phyloP scores from a whole-genome alignment of 2,329 filamentous ascomycete species.

The Aspergillus transmontanensis region DNA sequence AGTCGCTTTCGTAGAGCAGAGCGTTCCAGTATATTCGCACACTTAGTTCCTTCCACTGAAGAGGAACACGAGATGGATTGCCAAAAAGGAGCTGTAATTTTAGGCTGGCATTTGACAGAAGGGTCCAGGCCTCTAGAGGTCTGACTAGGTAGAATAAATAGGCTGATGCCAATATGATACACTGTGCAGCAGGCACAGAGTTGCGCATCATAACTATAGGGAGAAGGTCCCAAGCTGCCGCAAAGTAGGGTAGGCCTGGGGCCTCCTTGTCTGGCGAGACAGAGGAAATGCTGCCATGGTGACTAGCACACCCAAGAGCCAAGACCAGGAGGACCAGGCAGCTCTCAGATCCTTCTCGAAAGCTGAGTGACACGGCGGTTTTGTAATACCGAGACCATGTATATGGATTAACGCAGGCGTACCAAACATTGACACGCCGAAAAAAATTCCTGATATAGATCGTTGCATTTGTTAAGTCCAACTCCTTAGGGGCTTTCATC shows the following conservation, averaged over 20 bases:
- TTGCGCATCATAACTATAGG: conserved; percentile 79
- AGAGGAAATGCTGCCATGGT: conserved; percentile 74
- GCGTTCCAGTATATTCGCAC: conserved; percentile 85
- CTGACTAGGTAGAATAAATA: conserved; percentile 83
- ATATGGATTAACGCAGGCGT: conserved; percentile 81
- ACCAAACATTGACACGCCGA: conserved; percentile 80
- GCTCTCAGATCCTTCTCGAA: conserved; percentile 77
- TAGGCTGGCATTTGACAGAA: conserved; percentile 77
- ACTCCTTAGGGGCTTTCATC: conserved; percentile 58
- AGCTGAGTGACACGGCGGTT: conserved; percentile 72
- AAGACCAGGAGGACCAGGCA: conserved; percentile 80
- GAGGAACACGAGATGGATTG: conserved; percentile 69
- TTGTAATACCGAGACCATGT: conserved; percentile 77
- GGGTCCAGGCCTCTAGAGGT: conserved; percentile 79
- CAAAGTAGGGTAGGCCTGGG: conserved; percentile 77
- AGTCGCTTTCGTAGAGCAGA: conserved; percentile 76
- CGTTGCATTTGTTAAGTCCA: conserved; percentile 74
- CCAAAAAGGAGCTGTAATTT: conserved; percentile 79
- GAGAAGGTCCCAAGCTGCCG: conserved; percentile 75
- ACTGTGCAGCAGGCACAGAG: conserved; percentile 76
- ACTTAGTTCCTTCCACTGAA: conserved; percentile 70
- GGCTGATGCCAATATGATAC: conserved; percentile 76
- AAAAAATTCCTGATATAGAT: conserved; percentile 80
- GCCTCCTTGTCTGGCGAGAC: conserved; percentile 69
- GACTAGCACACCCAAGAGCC: conserved; percentile 74